Evolutionary conservation across 2,329 filamentous ascomycete genomes (phyloP).

Genomic region (Cercospora citrullina): DNA sequence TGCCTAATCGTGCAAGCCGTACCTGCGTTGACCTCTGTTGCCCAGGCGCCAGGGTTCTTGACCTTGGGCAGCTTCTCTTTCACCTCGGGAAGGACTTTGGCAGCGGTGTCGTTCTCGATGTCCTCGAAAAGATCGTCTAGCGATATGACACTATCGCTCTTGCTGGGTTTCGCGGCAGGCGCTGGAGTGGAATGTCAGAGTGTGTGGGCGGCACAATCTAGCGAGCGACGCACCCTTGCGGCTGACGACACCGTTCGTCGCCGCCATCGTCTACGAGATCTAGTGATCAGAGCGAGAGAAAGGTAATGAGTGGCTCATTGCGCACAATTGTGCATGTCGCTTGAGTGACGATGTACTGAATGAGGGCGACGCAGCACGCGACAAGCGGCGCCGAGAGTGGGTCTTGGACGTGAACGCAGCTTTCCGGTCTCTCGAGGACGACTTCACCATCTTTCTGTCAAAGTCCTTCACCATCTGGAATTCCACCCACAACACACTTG

Average conservation of each 20-base stretch:
- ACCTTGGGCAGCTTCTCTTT: slow-evolving; percentile 35
- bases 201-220: slow-evolving; percentile 2
- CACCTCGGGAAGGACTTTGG: slow-evolving; percentile 32
- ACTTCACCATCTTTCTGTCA: background rate
- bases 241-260: slow-evolving; percentile 35
- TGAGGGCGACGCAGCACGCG: slow-evolving; percentile 1
- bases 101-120: slow-evolving; percentile 25
- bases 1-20: background rate
- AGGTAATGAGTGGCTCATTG: background rate
- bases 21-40: slow-evolving; percentile 34
- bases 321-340: background rate
- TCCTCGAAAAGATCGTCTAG: slow-evolving; percentile 37
- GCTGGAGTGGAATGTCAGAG: slow-evolving; percentile 29
- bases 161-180: slow-evolving; percentile 24
- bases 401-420: slow-evolving; percentile 1
- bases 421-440: background rate
- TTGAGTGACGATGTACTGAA: slow-evolving; percentile 1
- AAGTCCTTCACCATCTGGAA: background rate
- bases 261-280: slow-evolving; percentile 27
- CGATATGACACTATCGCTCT: slow-evolving; percentile 28
- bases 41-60: slow-evolving; percentile 39
- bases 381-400: slow-evolving; percentile 7
- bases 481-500: background rate
- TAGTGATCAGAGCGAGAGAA: background rate
- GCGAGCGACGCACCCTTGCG: slow-evolving; percentile 34